These are phyloP conservation scores for Halophytophthora batemanensis DNA, from an alignment of 352 stramenopile genomes.

Conservation along the genomic window DNA sequence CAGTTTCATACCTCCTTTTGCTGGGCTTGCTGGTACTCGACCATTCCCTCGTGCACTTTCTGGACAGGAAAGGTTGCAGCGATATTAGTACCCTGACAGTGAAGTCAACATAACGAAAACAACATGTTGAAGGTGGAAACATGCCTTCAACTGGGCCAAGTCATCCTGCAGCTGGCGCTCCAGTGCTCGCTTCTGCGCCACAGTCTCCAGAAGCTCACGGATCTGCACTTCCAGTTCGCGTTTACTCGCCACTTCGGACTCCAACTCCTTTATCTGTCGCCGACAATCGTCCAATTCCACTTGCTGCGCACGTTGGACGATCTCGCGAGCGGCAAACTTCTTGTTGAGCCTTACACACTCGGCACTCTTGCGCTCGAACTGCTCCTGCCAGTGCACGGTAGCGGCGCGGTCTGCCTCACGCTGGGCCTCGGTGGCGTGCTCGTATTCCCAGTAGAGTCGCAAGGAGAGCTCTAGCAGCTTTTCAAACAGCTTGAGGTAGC, in stretches of 20 bases:
- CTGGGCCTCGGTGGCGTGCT: conserved; percentile 45
- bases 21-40: conserved; percentile 37
- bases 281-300: conserved; percentile 55
- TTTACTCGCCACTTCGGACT: conserved; percentile 34
- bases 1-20: conserved; percentile 32
- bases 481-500: conserved; percentile 74
- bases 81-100: too few relatives aligned
- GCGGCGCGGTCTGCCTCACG: conserved; percentile 42
- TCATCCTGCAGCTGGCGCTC: conserved; percentile 33
- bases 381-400: conserved; percentile 47
- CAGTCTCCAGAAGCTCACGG: conserved; percentile 35
- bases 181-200: conserved; percentile 23
- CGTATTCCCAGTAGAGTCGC: conserved; percentile 71
- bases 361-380: conserved; percentile 36
- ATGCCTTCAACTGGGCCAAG: conserved; percentile 34
- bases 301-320: conserved; percentile 41
- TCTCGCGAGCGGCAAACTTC: conserved; percentile 52
- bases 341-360: conserved; percentile 52
- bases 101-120: neutral
- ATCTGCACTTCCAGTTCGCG: conserved; percentile 36
- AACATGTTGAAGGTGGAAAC: neutral
- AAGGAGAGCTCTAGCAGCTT: conserved; percentile 71
- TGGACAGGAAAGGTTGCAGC: conserved; percentile 3
- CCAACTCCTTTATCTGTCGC: conserved; percentile 31
- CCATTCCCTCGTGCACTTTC: conserved; percentile 46